Percentiles rank a stretch among this genome's conserved stretches.
These are phyloP conservation scores for Botrytis deweyae DNA, from an alignment of 2,329 filamentous ascomycete genomes.

Conservation along the genomic window DNA sequence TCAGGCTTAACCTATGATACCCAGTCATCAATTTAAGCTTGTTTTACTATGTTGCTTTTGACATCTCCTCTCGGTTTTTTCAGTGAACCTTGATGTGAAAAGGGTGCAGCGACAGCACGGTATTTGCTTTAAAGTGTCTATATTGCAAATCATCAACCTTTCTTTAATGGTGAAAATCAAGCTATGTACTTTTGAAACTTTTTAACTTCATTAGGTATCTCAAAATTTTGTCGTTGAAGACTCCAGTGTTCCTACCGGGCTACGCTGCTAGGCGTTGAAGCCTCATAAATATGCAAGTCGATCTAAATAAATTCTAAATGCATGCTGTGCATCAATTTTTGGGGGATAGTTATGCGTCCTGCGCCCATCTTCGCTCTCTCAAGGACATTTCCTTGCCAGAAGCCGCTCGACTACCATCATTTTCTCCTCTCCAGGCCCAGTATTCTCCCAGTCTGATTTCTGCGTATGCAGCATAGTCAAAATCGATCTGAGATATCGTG, in stretches of 20 bases:
- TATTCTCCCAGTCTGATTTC: conserved; percentile 86
- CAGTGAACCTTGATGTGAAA: background rate
- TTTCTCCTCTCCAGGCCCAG: conserved; percentile 83
- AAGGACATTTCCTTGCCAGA: conserved; percentile 63
- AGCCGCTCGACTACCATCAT: conserved; percentile 58
- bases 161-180: background rate
- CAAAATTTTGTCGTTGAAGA: conserved; percentile 24
- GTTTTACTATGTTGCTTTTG: background rate
- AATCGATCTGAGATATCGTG: conserved; percentile 91
- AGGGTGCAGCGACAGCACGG: background rate
- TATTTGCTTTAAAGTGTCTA: background rate
- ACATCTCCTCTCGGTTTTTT: background rate
- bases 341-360: conserved; percentile 30
- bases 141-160: background rate
- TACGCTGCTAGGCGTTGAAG: conserved; percentile 25
- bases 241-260: conserved; percentile 7
- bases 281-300: conserved; percentile 22
- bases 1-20: background rate
- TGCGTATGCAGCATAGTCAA: conserved; percentile 92
- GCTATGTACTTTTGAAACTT: conserved; percentile 15
- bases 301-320: conserved; percentile 14
- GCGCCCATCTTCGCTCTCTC: conserved; percentile 73
- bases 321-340: background rate
- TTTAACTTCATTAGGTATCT: conserved; percentile 14
- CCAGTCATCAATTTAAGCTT: background rate